Base-by-base conservation (phyloP, 352 stramenopile species). In the Pythium phragmiticola region DNA sequence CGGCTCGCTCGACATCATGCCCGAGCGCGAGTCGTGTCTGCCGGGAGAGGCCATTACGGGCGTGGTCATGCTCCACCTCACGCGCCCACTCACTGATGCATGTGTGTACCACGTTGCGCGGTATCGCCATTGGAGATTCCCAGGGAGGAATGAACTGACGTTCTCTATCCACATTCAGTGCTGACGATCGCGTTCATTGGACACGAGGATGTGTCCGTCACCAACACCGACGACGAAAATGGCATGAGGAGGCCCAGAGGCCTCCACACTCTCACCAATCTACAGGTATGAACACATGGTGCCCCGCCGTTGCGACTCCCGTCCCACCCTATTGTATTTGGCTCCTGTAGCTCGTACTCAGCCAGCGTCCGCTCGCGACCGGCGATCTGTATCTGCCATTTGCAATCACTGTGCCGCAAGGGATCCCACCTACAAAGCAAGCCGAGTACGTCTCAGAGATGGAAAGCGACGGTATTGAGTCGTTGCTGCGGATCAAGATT, bases 51-150 rank as follows among this genome's bases (percentile, higher is more conserved):
- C 8, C 46, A 37, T 53, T 21, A 37, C 46, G 21, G 46, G 46
- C 46, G 46, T 53, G 21, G 46, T 53, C 19, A 21, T 53, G 23
- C 46, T 53, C 46, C 46, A 37, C 23, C 46, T 53, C 46, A 8
- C 12, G 13, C 46, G 46, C 9, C 11, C 46, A 6, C 12, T 53
- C 7, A 23, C 23, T 28, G 26, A 53, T 1, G 19, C 26, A 2
- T 14, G 46, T 53, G 14, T 12, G 46, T 7, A 8, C 12, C 23
- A 37, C 4, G 7, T 9, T n/a, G 7, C 7, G 16, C 26, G 26
- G 26, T 4, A 28, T 28, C 2, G 26, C 26, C 26, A 28, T 28
- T 28, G 26, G 26, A 28, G 4, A 4, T 28, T 28, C 26, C 2
- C 26, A 28, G 4, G 4, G 26, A 28, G 26, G 26, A 28, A 28